These are phyloP conservation scores for Phytophthora multivora DNA, from an alignment of 352 stramenopile species.

Conservation along the genomic window DNA sequence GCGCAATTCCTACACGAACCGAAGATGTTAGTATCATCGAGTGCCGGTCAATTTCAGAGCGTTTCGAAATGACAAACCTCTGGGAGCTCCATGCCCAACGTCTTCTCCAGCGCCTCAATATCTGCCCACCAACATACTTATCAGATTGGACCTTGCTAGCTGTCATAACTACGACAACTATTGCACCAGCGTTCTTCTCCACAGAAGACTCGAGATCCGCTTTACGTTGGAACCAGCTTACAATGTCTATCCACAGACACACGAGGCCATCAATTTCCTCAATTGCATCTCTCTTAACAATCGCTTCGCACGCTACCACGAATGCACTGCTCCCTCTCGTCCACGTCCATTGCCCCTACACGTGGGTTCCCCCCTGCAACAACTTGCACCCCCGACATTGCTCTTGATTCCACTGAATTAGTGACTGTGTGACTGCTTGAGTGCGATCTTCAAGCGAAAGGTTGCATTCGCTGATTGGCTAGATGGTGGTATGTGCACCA, in stretches of 20 bases:
- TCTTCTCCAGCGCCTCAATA: constrained; percentile 75
- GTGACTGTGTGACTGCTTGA: not conserved
- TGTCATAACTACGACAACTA: not conserved
- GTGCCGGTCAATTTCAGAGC: not conserved
- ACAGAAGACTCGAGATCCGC: constrained; percentile 49
- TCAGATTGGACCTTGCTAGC: not conserved
- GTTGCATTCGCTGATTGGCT: constrained; percentile 35
- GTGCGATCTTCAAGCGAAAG: constrained; percentile 36
- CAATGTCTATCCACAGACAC: constrained; percentile 51
- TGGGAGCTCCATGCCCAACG: constrained; percentile 60
- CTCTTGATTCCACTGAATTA: constrained; percentile 2
- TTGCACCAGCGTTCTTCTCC: constrained; percentile 54
- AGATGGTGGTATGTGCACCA: not conserved
- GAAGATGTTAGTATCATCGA: not conserved
- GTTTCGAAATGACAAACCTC: constrained; percentile 34
- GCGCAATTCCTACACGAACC: constrained; percentile 47
- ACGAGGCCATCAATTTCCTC: too few relatives aligned
- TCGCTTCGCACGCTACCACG: constrained; percentile 54
- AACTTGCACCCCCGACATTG: constrained; percentile 80
- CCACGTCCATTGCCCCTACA: constrained; percentile 77
- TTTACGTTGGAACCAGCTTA: constrained; percentile 88
- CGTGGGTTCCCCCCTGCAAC: constrained; percentile 73
- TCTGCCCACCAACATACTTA: constrained; percentile 39
- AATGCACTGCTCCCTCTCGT: constrained; percentile 83
- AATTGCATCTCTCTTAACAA: too few relatives aligned